A percentile compares a stretch with the other conserved stretches of the same genome.
phyloP scores from a whole-genome alignment of 2,329 filamentous ascomycete species.

The Botrytis sinoallii region DNA sequence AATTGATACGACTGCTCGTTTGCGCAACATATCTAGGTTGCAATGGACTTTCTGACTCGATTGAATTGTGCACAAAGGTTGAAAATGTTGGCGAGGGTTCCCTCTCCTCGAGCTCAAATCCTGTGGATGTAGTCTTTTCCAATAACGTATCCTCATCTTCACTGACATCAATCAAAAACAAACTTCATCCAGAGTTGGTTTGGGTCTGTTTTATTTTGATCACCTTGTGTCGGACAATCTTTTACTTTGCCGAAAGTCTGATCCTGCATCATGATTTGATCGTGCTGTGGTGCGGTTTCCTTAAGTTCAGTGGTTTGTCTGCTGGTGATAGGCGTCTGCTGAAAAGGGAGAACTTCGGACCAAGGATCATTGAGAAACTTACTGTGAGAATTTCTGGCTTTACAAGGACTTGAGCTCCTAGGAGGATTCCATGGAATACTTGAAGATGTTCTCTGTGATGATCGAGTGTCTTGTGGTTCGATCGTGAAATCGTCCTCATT shows the following conservation, averaged over 20 bases:
- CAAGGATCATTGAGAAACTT: background rate
- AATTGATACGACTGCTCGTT: background rate
- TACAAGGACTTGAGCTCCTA: background rate
- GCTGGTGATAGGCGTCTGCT: background rate
- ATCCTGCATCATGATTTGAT: background rate
- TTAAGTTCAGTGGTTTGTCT: background rate
- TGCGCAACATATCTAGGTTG: background rate
- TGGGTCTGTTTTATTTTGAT: background rate
- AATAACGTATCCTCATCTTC: background rate
- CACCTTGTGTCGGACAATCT: background rate
- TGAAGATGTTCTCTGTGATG: background rate
- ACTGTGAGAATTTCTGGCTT: background rate
- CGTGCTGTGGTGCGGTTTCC: background rate
- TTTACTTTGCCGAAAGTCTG: no score
- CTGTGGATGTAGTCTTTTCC: background rate
- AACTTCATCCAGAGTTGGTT: conserved; percentile 20
- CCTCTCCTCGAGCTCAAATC: background rate
- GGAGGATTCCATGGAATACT: conserved; percentile 14
- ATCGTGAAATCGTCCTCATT: background rate
- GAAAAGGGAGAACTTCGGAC: no score
- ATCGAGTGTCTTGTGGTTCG: background rate
- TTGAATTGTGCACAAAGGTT: conserved; percentile 10
- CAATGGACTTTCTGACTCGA: background rate
- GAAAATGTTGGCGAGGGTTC: background rate
- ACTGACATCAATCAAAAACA: conserved; percentile 3